Evolutionary conservation across 805 yeast species (phyloP), one percentile per base, ranked within the genome.

Genomic region (Metschnikowia henanensis): DNA sequence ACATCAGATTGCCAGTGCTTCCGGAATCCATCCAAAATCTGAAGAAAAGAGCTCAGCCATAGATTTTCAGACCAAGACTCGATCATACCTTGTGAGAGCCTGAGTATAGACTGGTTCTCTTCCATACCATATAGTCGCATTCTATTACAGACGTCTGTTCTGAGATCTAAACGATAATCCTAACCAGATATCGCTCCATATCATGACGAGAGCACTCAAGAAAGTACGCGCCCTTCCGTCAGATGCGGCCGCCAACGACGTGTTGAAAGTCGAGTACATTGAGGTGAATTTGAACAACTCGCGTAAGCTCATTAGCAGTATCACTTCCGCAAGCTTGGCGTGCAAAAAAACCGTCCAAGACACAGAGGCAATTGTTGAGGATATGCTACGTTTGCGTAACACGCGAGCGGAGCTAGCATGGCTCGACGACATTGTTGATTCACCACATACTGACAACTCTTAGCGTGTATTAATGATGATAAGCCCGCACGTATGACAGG

Each of bases 271-370:
- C 5, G 73, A 68, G 29, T 68, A 66, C 45, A 58, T 68, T 17
- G 71, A 66, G n/a, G 62, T 60, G 32, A 68, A 68, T 43, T 52
- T 68, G 37, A 65, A 66, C 52, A 68, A 68, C 46, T 65, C 70
- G 13, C 55, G 72, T 20, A 64, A 61, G 39, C 56, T 68, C 30
- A 68, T 68, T 17, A 32, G 41, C 20, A 50, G 53, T 35, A 43
- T 60, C 26, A 38, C 48, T 19, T 42, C 42, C 10, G 47, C 53
- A 20, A 46, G 55, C n/a, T 34, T 18, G 4, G 22, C 32, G 3
- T 38, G 52, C 35, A 18, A 21, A 5, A 38, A 22, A 10, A 33
- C 38, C 15, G 34, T 28, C 3, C 28, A 20, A 8, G 39, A 39
- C 12, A 35, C 47, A 15, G 47, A 40, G 15, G 32, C 33, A 5